A percentile compares a stretch with the other conserved stretches of the same genome.
These are phyloP conservation scores for Metschnikowia lachancei DNA, from an alignment of 805 yeast genomes.

Conservation along the genomic window DNA sequence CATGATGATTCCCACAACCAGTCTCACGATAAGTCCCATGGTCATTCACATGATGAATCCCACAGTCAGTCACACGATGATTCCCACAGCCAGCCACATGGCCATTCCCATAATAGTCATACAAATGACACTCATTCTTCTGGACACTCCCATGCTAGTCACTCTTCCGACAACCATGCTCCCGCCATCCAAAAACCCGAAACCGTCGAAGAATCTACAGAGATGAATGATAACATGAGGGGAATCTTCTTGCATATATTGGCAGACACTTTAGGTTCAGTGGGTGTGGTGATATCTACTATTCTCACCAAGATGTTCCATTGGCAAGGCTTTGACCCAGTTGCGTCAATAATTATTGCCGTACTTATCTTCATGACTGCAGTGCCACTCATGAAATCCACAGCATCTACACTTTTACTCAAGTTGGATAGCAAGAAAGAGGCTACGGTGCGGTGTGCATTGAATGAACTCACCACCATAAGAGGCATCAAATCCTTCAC, in stretches of 20 bases:
- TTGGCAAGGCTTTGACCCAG: constrained; percentile 84
- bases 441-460: constrained; percentile 55
- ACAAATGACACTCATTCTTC: too few relatives aligned
- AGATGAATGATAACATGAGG: constrained; percentile 68
- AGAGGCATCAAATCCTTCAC: constrained; percentile 84
- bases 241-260: constrained; percentile 91
- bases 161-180: too few relatives aligned
- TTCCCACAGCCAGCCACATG: too few relatives aligned
- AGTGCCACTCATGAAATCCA: constrained; percentile 75
- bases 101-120: too few relatives aligned
- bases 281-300: constrained; percentile 93
- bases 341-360: constrained; percentile 88
- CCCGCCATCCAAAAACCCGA: too few relatives aligned
- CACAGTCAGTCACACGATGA: too few relatives aligned
- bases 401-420: constrained; percentile 70
- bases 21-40: too few relatives aligned
- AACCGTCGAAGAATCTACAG: constrained; percentile 2
- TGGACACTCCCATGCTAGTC: too few relatives aligned
- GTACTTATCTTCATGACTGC: constrained; percentile 76
- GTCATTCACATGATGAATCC: too few relatives aligned
- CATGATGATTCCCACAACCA: too few relatives aligned
- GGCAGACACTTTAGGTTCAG: constrained; percentile 96
- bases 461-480: constrained; percentile 64
- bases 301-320: constrained; percentile 62
- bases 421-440: constrained; percentile 61